Conservation (phyloP, 208 protist species). For the Acanthamoeba quina region DNA sequence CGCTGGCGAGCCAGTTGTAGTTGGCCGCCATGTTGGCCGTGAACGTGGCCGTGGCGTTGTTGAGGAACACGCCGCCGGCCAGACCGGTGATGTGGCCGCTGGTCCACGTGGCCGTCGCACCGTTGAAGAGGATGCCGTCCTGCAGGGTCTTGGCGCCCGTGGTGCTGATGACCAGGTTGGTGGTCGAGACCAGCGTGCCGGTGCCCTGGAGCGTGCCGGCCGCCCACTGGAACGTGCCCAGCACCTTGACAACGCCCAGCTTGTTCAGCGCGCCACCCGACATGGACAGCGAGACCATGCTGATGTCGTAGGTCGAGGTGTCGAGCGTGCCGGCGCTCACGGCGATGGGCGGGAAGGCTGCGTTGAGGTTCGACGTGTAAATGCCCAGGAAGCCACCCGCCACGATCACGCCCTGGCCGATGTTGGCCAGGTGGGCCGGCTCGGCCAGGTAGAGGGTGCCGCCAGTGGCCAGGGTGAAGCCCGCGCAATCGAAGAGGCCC, state of each 20-base stretch:
- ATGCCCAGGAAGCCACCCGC: slow-evolving; percentile 58
- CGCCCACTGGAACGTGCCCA: slow-evolving; percentile 36
- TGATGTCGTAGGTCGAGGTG: slow-evolving; percentile 65
- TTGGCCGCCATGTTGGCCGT: background rate
- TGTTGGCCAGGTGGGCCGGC: background rate
- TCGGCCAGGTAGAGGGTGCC: slow-evolving; percentile 62
- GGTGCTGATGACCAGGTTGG: background rate
- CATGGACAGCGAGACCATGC: slow-evolving; percentile 16
- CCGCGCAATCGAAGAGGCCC: slow-evolving; percentile 42
- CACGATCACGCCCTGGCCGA: slow-evolving; percentile 43
- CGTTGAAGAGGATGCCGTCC: slow-evolving; percentile 68
- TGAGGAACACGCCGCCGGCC: slow-evolving; percentile 53
- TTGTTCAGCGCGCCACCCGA: slow-evolving; percentile 46
- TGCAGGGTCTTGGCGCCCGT: slow-evolving; percentile 14
- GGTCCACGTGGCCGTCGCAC: slow-evolving; percentile 13
- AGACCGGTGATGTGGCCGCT: background rate
- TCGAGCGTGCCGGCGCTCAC: slow-evolving; percentile 62
- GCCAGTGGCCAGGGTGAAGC: slow-evolving; percentile 10
- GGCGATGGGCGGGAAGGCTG: slow-evolving; percentile 52
- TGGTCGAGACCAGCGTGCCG: slow-evolving; percentile 26
- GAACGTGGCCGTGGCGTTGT: slow-evolving; percentile 57
- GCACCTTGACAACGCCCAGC: slow-evolving; percentile 25
- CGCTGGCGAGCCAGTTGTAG: slow-evolving; percentile 41
- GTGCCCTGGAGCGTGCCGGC: slow-evolving; percentile 41
- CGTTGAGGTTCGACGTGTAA: slow-evolving; percentile 50